phyloP scores from a whole-genome alignment of 2,329 filamentous ascomycete species.

The Xylaria multiplex region DNA sequence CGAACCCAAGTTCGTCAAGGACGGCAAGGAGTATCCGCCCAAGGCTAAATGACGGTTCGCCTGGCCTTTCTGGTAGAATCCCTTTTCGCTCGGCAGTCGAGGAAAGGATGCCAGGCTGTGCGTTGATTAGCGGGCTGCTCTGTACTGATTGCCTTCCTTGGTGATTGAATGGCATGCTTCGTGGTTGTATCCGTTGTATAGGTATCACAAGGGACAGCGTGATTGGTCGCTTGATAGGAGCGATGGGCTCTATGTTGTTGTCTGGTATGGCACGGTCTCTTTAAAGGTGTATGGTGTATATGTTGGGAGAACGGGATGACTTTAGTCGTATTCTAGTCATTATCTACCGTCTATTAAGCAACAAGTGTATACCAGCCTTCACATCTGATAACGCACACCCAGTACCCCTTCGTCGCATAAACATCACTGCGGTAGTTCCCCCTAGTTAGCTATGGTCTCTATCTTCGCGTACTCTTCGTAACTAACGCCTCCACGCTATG shows the following conservation, averaged over 20 bases:
- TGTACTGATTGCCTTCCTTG: no score
- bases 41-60: slow-evolving; percentile 56
- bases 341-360: slow-evolving; percentile 2
- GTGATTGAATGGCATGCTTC: background rate
- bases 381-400: background rate
- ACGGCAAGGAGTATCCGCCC: slow-evolving; percentile 72
- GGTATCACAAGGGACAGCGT: no score
- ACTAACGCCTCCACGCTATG: slow-evolving; percentile 5
- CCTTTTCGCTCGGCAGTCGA: background rate
- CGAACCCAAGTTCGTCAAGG: slow-evolving; percentile 68
- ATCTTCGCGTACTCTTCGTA: background rate
- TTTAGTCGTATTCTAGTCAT: background rate
- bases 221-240: no score
- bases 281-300: no score
- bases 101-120: background rate
- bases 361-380: background rate
- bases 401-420: slow-evolving; percentile 8
- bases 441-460: background rate
- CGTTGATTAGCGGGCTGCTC: background rate
- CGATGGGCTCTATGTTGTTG: no score
- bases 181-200: background rate
- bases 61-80: slow-evolving; percentile 26
- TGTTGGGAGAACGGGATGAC: background rate
- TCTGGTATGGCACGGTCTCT: no score
- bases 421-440: background rate